phyloP scores from a whole-genome alignment of 495 filamentous ascomycete species.

The Penicillium canariense region DNA sequence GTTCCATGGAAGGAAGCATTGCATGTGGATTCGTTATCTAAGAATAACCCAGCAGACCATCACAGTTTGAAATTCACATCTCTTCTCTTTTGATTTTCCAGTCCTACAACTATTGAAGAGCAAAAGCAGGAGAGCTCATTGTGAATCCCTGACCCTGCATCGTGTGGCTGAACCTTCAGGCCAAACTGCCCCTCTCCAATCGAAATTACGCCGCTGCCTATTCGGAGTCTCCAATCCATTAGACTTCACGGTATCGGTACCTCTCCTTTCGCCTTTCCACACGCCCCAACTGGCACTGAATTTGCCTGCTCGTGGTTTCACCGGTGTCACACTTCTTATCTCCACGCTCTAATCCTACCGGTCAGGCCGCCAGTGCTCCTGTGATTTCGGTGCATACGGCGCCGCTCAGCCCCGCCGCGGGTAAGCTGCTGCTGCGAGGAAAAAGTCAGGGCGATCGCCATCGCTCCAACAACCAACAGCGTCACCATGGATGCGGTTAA shows the following conservation, averaged over 20 bases:
- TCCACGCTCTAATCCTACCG: conserved; percentile 19
- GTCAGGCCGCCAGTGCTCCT: conserved; percentile 23
- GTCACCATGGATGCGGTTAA: conserved; percentile 32
- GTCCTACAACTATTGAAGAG: background rate
- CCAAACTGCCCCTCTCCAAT: conserved; percentile 8
- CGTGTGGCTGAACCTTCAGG: conserved; percentile 1
- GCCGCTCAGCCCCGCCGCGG: conserved; percentile 30
- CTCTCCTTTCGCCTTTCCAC: conserved; percentile 15
- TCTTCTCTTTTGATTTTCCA: background rate
- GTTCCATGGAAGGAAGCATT: conserved; percentile 22
- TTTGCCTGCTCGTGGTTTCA: conserved; percentile 13
- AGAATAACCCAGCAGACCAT: conserved; percentile 11
- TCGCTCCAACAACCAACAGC: conserved; percentile 8
- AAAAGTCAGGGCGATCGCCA: conserved; percentile 13
- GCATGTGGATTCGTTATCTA: conserved; percentile 21
- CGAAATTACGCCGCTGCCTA: conserved; percentile 26
- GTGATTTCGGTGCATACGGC: conserved; percentile 30
- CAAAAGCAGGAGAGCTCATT: background rate
- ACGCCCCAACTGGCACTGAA: conserved; percentile 7
- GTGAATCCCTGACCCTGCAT: conserved; percentile 6
- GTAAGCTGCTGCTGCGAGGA: conserved; percentile 25
- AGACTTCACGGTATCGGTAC: background rate
- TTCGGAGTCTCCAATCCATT: conserved; percentile 2
- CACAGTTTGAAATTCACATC: background rate
- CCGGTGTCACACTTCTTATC: conserved; percentile 15